Evolutionary conservation across 2,329 filamentous ascomycete genomes (phyloP), one percentile per base, ranked within the genome.

Genomic region (Dactylonectria estremocensis): DNA sequence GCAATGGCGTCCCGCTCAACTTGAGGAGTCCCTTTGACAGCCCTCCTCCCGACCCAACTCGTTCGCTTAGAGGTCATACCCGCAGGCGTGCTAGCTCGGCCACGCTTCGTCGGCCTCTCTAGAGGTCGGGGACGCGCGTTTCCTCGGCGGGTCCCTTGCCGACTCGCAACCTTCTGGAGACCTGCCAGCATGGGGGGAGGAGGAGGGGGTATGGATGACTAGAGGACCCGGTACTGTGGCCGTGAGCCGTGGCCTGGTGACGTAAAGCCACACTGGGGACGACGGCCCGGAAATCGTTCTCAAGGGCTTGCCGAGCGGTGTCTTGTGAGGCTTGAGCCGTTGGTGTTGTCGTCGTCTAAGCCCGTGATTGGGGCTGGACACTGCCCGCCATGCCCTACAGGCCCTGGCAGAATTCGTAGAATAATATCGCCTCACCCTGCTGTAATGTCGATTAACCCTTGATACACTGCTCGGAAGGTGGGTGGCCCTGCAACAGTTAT

Each of bases 71-170:
- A 11, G 28, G 28, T 31, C 31, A 13, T 53, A 5, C 50, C 50
- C 50, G 31, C 50, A 46, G 45, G 20, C 2, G 43, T 20, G 9
- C 18, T 22, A 16, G 31, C 50, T 53, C 31, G 50, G 50, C n/a
- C 31, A 14, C 50, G 5, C 50, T 35, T 37, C 50, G 10, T 57
- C 50, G 40, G 43, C 53, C 31, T 61, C 53, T 45, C 58, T 48
- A 61, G 54, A 37, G 35, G 52, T 52, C 3, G 43, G 69, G 72
- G 72, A 74, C 73, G 73, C 73, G 73, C 71, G 72, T 74, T 72
- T 68, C 49, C 58, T 61, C 53, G 61, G 63, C 60, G 62, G 61
- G 59, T 37, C 64, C 66, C 61, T 43, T 60, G 46, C 65, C 62
- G 45, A 50, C 54, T 63, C 48, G 64, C 59, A 72, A 56, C 45